Conservation (phyloP, 768 basidiomycete species). For the Sarcomyxa edulis region DNA sequence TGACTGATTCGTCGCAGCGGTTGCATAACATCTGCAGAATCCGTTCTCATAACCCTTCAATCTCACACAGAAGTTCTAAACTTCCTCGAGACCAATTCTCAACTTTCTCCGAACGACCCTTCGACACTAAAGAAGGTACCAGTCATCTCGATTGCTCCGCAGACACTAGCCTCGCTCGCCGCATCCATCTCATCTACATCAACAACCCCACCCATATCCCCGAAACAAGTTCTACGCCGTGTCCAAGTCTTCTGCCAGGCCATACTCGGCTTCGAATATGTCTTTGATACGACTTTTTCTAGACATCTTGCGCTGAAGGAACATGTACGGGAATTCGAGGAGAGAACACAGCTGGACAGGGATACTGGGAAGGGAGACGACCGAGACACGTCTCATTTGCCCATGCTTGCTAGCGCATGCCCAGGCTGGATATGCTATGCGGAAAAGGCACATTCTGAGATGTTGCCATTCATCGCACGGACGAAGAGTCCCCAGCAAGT, state of each 20-base stretch:
- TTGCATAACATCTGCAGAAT: constrained; percentile 98
- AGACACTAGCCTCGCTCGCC: constrained; percentile 78
- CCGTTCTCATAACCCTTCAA: constrained; percentile 92
- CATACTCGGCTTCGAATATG: constrained; percentile 70
- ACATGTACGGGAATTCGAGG: constrained; percentile 74
- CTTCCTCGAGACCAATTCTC: constrained; percentile 60
- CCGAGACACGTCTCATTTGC: constrained; percentile 45
- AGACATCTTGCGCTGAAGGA: constrained; percentile 82
- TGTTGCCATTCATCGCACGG: constrained; percentile 83
- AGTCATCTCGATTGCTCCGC: constrained; percentile 86
- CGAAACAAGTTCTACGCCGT: constrained; percentile 61
- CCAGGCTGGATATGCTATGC: constrained; percentile 99
- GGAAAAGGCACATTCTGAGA: constrained; percentile 93
- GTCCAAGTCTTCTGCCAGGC: constrained; percentile 64
- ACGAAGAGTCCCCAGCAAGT: constrained; percentile 93
- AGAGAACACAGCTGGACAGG: constrained; percentile 44
- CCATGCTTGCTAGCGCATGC: constrained; percentile 94
- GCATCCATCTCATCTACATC: constrained; percentile 52
- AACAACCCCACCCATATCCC: constrained; percentile 37
- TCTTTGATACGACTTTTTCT: constrained; percentile 94
- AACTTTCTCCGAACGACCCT: constrained; percentile 14
- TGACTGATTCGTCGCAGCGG: constrained; percentile 50
- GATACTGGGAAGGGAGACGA: constrained; percentile 3
- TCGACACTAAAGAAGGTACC: constrained; percentile 47
- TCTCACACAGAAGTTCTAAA: constrained; percentile 89